Conservation (phyloP, 2,329 filamentous ascomycete species). For the Phialophora expanda region DNA sequence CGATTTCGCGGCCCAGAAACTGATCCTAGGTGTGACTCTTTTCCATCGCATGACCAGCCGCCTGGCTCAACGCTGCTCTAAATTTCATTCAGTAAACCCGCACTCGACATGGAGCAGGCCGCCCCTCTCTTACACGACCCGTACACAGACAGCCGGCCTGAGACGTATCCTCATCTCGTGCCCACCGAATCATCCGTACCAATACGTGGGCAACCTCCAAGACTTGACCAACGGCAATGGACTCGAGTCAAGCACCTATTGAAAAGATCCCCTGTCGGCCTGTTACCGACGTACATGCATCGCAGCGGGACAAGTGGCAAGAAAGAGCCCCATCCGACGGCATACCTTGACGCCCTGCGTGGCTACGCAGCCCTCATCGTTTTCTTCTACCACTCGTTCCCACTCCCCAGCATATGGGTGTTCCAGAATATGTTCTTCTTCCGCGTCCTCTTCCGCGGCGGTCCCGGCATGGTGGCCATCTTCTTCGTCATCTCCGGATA, state of each 20-base stretch:
- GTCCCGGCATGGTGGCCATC: constrained; percentile 47
- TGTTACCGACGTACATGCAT: constrained; percentile 13
- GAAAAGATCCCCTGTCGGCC: not conserved
- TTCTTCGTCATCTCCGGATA: constrained; percentile 59
- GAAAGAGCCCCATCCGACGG: constrained; percentile 23
- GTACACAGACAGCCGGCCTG: not conserved
- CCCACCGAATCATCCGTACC: not conserved
- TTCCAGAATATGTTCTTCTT: constrained; percentile 42
- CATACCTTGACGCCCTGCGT: constrained; percentile 48
- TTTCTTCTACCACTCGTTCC: constrained; percentile 54
- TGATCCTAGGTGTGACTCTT: not conserved
- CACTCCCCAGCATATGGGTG: constrained; percentile 28
- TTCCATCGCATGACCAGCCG: not conserved
- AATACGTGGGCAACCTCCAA: not conserved
- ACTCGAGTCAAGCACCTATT: not conserved
- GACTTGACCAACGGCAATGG: not conserved
- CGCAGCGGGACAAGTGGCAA: not conserved
- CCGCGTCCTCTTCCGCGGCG: constrained; percentile 42
- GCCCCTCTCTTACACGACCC: not conserved
- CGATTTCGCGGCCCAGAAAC: not conserved
- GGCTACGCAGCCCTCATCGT: constrained; percentile 54
- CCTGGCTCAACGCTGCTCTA: not conserved
- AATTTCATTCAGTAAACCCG: not conserved
- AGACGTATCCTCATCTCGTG: not conserved
- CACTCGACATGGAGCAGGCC: not conserved